Evolutionary conservation across 2,329 filamentous ascomycete genomes (phyloP).

Genomic region (Paraphaeosphaeria minitans): DNA sequence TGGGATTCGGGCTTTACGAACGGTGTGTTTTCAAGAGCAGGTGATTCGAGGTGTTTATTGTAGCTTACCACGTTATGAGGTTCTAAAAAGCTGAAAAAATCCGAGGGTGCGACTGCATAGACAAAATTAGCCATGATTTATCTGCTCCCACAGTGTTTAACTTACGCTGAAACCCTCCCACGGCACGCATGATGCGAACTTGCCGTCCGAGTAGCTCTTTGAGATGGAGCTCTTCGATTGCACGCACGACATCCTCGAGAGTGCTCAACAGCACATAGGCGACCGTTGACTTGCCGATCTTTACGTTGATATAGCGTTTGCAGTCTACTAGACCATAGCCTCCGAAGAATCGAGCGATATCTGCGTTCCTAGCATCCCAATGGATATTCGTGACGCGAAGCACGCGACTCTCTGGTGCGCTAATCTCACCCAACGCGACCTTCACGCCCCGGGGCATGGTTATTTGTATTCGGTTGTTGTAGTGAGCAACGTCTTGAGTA

Average conservation of each 20-base stretch:
- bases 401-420: constrained; percentile 7
- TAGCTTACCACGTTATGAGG: background rate
- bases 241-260: background rate
- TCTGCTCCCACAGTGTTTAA: background rate
- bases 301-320: constrained; percentile 4
- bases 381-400: constrained; percentile 8
- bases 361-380: background rate
- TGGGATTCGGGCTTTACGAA: background rate
- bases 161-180: constrained; percentile 7
- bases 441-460: constrained; percentile 10
- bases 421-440: constrained; percentile 2
- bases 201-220: constrained; percentile 6
- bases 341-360: constrained; percentile 1
- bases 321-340: constrained; percentile 7
- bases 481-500: background rate
- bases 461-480: background rate
- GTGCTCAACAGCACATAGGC: constrained; percentile 6
- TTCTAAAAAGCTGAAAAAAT: background rate
- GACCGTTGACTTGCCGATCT: background rate
- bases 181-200: constrained; percentile 4
- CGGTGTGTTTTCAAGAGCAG: background rate
- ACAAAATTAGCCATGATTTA: background rate
- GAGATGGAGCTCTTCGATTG: constrained; percentile 1
- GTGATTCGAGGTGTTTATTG: background rate
- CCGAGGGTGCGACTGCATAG: background rate